Conservation (phyloP, 345 rosid genomes). For the Aquilaria malaccensis region DNA sequence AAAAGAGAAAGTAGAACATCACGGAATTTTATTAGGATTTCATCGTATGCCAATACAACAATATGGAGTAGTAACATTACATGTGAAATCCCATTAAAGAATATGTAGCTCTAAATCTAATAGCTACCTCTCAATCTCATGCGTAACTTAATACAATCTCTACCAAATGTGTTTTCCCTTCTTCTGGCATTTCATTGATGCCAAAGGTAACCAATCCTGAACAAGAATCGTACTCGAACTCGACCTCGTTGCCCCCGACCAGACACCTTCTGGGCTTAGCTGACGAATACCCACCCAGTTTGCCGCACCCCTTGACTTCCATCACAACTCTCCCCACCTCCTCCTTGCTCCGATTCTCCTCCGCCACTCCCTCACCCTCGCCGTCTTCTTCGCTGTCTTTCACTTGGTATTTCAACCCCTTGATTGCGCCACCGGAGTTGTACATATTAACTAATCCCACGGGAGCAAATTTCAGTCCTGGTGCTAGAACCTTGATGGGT, state of each 20-base stretch:
- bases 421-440: slow-evolving; percentile 87
- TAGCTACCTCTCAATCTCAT: neutral
- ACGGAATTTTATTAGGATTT: too few species aligned
- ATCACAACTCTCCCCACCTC: slow-evolving; percentile 38
- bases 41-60: too few species aligned
- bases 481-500: slow-evolving; percentile 49
- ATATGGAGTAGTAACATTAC: too few species aligned
- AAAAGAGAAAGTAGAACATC: too few species aligned
- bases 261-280: slow-evolving; percentile 58
- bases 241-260: slow-evolving; percentile 41
- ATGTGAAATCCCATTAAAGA: too few species aligned
- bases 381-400: slow-evolving; percentile 14
- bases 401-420: slow-evolving; percentile 47
- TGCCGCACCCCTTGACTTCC: slow-evolving; percentile 76
- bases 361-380: slow-evolving; percentile 7
- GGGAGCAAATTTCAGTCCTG: slow-evolving; percentile 63
- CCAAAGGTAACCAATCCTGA: slow-evolving; percentile 43
- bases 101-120: too few species aligned
- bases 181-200: slow-evolving; percentile 43
- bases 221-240: slow-evolving; percentile 36
- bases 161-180: slow-evolving; percentile 34
- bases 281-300: slow-evolving; percentile 67
- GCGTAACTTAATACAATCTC: slow-evolving; percentile 26
- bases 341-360: slow-evolving; percentile 27
- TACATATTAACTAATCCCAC: slow-evolving; percentile 76